Evolutionary conservation across 108 stramenopile genomes (phyloP).

Genomic region (Epipyxis sp.): DNA sequence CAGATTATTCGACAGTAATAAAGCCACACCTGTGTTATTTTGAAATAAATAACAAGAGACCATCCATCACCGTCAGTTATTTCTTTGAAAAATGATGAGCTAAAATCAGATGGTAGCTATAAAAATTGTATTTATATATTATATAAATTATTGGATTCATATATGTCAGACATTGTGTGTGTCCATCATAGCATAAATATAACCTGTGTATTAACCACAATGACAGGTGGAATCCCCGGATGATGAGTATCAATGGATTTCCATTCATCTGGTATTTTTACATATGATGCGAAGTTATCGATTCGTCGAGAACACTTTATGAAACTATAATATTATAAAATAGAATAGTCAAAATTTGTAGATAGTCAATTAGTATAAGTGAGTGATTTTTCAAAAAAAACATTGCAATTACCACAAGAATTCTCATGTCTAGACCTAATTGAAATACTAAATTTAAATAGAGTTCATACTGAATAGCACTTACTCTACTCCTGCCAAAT

Average conservation of each 20-base stretch:
- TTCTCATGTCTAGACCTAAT: too few species aligned
- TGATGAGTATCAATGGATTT: background rate
- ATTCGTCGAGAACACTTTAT: background rate
- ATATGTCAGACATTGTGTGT: too few species aligned
- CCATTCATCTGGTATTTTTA: constrained; percentile 5
- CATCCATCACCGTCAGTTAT: constrained; percentile 10
- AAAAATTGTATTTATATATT: too few species aligned
- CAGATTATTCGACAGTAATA: too few species aligned
- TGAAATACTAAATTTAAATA: too few species aligned
- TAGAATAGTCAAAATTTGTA: too few species aligned
- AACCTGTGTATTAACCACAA: constrained; percentile 19
- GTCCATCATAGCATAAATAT: background rate
- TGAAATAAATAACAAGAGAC: background rate
- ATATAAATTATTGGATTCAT: too few species aligned
- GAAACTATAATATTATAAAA: too few species aligned
- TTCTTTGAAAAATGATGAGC: background rate
- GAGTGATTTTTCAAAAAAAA: too few species aligned
- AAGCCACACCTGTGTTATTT: background rate
- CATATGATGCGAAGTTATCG: background rate
- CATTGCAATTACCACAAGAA: too few species aligned
- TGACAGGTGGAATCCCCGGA: background rate
- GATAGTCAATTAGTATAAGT: too few species aligned
- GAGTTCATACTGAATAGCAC: too few species aligned
- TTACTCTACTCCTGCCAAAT: background rate
- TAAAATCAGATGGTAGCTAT: constrained; percentile 9